phyloP scores from a whole-genome alignment of 2,329 filamentous ascomycete species.

The Botrytis porri region DNA sequence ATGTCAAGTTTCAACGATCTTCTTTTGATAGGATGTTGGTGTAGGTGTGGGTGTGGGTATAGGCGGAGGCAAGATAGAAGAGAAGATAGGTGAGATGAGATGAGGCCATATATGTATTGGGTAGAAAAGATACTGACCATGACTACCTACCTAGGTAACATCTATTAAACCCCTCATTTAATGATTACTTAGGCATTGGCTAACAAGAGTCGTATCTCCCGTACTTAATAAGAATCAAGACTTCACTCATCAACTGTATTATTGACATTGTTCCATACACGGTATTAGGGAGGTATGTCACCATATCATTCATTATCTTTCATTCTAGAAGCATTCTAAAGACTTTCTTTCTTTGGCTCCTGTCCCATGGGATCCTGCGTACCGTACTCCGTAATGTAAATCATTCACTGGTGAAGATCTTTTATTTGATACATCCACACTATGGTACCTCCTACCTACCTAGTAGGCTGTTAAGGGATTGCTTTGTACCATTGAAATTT shows the following conservation, averaged over 20 bases:
- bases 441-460: background rate
- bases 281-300: background rate
- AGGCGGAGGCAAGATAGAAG: background rate
- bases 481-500: background rate
- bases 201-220: background rate
- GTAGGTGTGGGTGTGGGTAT: background rate
- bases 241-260: background rate
- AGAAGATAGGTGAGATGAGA: background rate
- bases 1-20: background rate
- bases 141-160: background rate
- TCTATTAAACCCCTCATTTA: background rate
- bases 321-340: background rate
- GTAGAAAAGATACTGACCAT: background rate
- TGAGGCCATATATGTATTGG: background rate
- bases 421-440: background rate
- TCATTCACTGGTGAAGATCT: background rate
- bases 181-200: background rate
- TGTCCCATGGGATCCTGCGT: background rate
- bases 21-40: slow-evolving; percentile 1
- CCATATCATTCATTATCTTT: background rate
- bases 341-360: background rate
- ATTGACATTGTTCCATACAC: background rate
- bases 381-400: background rate
- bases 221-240: background rate
- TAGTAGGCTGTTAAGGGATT: background rate